These are phyloP conservation scores for Talaromyces borbonicus DNA, from an alignment of 495 filamentous ascomycete genomes.

Conservation along the genomic window DNA sequence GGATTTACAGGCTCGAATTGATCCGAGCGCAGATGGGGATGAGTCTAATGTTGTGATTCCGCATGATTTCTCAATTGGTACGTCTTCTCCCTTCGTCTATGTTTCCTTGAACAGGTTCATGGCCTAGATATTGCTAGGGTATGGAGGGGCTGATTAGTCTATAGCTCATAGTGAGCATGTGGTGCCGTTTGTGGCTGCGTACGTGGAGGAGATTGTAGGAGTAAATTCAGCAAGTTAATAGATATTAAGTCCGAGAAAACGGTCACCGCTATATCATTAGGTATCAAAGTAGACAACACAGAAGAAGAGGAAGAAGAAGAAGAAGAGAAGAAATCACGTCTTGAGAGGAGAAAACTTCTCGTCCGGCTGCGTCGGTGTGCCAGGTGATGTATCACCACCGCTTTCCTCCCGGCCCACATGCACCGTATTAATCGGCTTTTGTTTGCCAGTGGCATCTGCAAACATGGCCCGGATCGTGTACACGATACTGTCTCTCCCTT, in stretches of 20 bases:
- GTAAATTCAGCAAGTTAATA: too few relatives aligned
- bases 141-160: not conserved
- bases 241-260: too few relatives aligned
- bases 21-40: slow-evolving; percentile 7
- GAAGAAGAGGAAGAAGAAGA: too few relatives aligned
- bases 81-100: not conserved
- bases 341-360: slow-evolving; percentile 8
- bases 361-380: not conserved
- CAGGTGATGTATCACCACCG: not conserved
- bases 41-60: slow-evolving; percentile 7
- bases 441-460: slow-evolving; percentile 56
- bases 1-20: slow-evolving; percentile 1
- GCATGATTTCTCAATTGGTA: slow-evolving; percentile 8
- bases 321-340: not conserved
- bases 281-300: not conserved
- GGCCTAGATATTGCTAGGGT: not conserved
- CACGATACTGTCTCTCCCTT: slow-evolving; percentile 60
- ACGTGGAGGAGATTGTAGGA: slow-evolving; percentile 4
- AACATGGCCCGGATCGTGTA: slow-evolving; percentile 56
- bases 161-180: slow-evolving; percentile 8
- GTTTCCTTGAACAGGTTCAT: too few relatives aligned
- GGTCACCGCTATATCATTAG: too few relatives aligned
- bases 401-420: not conserved
- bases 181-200: slow-evolving; percentile 3
- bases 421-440: slow-evolving; percentile 18